Base-by-base conservation (phyloP, 2,329 filamentous ascomycete genomes). In the Fonsecaea pedrosoi region DNA sequence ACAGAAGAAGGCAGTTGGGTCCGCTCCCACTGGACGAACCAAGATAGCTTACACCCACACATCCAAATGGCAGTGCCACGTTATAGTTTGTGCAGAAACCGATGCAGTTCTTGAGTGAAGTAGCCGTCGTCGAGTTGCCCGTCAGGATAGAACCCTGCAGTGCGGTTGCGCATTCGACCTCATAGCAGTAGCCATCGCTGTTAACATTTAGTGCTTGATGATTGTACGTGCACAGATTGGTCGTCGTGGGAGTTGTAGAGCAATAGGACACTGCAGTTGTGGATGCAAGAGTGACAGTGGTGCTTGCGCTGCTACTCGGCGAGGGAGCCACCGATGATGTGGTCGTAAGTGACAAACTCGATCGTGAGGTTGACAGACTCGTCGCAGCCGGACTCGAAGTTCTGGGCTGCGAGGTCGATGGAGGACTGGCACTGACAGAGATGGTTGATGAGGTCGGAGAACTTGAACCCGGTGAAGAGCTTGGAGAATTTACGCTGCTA, bases 261-360 rank as follows among this genome's bases (percentile, higher is more conserved):
- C 68, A 70, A 38, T 58, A 60, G 2, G 60, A 38, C 8, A 40
- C 38, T n/a, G 54, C 25, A 13, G 60, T 56, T 37, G 66, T 66
- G 6, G 62, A 57, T 32, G 54, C 53, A 9, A 59, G n/a, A 21
- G 54, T 67, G 72, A 37, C 70, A 67, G 65, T 78, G 76, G 66
- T 80, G 21, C 38, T 35, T 62, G 42, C 18, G 4, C 18, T 50
- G 45, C 6, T 10, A 25, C 18, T 50, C 18, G 34, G 58, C 70
- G 40, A 66, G 54, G 25, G 74, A 77, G 3, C 68, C 70, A 7
- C 74, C 65, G 18, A 64, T 60, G 9, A 71, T 72, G 48, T 82
- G 71, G 13, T 81, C 64, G 66, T 80, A 79, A 68, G 81, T 77
- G n/a, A 81, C 79, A 30, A 34, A 18, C 45, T 67, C 6, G 54